Evolutionary conservation across 805 yeast species (phyloP).

Genomic region (Scheffersomyces lignosus): DNA sequence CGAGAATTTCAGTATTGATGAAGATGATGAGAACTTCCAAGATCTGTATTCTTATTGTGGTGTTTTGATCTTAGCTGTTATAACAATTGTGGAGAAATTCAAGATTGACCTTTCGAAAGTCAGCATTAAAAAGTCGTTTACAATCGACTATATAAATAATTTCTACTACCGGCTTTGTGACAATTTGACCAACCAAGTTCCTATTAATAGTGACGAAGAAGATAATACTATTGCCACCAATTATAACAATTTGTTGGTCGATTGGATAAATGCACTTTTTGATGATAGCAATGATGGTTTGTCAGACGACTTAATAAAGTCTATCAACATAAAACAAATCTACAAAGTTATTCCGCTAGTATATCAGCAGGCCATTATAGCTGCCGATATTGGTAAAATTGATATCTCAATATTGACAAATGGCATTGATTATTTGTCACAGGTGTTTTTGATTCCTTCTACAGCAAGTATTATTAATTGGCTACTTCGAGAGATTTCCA

Average conservation of each 20-base stretch:
- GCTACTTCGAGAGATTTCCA: slow-evolving; percentile 16
- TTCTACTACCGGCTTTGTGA: slow-evolving; percentile 32
- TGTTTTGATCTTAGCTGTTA: slow-evolving; percentile 44
- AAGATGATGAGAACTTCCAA: slow-evolving; percentile 60
- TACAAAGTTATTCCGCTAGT: slow-evolving; percentile 70
- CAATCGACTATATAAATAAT: slow-evolving; percentile 33
- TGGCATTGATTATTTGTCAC: slow-evolving; percentile 85
- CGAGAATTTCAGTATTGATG: slow-evolving; percentile 29
- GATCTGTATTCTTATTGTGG: slow-evolving; percentile 73
- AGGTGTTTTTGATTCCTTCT: slow-evolving; percentile 67
- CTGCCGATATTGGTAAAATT: slow-evolving; percentile 55
- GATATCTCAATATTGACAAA: slow-evolving; percentile 62
- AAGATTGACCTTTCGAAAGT: slow-evolving; percentile 25
- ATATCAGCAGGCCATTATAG: slow-evolving; percentile 67
- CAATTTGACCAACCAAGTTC: slow-evolving; percentile 23
- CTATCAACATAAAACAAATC: slow-evolving; percentile 65
- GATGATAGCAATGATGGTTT: slow-evolving; percentile 68
- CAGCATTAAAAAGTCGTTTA: slow-evolving; percentile 28
- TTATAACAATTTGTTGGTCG: slow-evolving; percentile 39
- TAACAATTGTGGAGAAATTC: slow-evolving; percentile 25
- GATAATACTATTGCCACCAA: slow-evolving; percentile 30
- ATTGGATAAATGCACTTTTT: slow-evolving; percentile 81
- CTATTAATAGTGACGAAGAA: slow-evolving; percentile 20
- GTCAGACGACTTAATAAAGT: slow-evolving; percentile 76
- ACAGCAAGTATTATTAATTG: slow-evolving; percentile 39